Evolutionary conservation across 1,284 basidiomycete species (phyloP).

Genomic region (Vanrija humicola): DNA sequence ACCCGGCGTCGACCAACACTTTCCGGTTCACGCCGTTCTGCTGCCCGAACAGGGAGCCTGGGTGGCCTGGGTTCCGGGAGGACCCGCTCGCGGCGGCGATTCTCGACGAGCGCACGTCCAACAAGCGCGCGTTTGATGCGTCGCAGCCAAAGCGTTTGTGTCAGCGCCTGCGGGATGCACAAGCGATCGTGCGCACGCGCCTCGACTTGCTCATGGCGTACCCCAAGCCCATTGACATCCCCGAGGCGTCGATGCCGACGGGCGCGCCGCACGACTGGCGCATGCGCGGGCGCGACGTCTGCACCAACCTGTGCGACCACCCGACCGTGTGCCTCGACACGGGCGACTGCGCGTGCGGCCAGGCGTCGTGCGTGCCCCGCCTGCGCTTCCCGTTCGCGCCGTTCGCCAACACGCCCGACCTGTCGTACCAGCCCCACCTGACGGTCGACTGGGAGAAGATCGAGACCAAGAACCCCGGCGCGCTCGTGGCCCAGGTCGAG

Average conservation of each 20-base stretch:
- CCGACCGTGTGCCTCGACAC: slow-evolving; percentile 30
- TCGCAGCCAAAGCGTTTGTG: slow-evolving; percentile 22
- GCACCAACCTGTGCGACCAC: slow-evolving; percentile 29
- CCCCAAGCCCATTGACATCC: slow-evolving; percentile 5
- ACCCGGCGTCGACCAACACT: neutral
- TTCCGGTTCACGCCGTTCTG: slow-evolving; percentile 29
- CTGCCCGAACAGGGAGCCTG: slow-evolving; percentile 20
- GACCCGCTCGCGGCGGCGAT: slow-evolving; percentile 30
- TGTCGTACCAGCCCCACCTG: slow-evolving; percentile 17
- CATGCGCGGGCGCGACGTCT: slow-evolving; percentile 9
- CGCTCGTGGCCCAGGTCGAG: slow-evolving; percentile 16
- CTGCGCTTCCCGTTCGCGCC: slow-evolving; percentile 21
- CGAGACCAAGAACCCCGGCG: slow-evolving; percentile 2
- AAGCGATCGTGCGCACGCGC: slow-evolving; percentile 7
- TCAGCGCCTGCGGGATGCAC: slow-evolving; percentile 11
- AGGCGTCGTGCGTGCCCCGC: slow-evolving; percentile 12
- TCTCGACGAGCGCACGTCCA: slow-evolving; percentile 14
- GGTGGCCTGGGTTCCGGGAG: slow-evolving; percentile 34
- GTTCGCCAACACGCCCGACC: slow-evolving; percentile 12
- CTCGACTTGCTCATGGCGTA: slow-evolving; percentile 10
- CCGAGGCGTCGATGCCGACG: slow-evolving; percentile 13
- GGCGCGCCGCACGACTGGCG: slow-evolving; percentile 21
- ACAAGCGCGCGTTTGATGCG: slow-evolving; percentile 19
- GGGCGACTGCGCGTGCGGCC: slow-evolving; percentile 26
- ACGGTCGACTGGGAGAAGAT: neutral